Base-by-base conservation (phyloP, 2,329 filamentous ascomycete genomes). In the Fusarium sp. region DNA sequence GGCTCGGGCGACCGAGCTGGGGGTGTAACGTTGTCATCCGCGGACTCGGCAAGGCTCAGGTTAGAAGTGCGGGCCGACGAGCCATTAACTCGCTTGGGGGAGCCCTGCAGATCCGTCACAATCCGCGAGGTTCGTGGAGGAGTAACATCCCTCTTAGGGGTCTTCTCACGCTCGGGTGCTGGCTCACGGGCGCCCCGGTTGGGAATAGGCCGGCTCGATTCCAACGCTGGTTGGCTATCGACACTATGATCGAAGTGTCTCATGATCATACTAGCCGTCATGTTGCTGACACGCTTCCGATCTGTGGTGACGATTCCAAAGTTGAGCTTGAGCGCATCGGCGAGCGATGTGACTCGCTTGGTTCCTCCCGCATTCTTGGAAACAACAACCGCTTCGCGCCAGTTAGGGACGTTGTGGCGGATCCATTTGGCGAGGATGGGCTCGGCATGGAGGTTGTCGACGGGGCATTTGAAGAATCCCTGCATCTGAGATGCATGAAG, bases 401-500 rank as follows among this genome's bases (percentile, higher is more conserved):
- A 99, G 70, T 91, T 89, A 13, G 88, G 85, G 38, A 99, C 91
- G 77, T 97, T 96, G 79, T 91, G 89, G 65, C 91, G 90, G 75
- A 99, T 97, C 96, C 96, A 99, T 74, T 93, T 91, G 58, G 95
- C 93, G 75, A 99, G 93, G 69, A 98, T 87, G 14, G 96, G 95
- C 79, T 99, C 96, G 56, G 96, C 96, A 74, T 97, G 93, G 58
- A 99, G 89, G 77, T 99, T 98, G 81, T 99, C 96, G 65, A 99
- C 95, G 0, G 96, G 96, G 74, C 95, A 97, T 77, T 92, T 92
- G 86, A 99, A 99, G 83, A 99, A 99, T 63, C 96, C 96, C 82
- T 99, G 96, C 93, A 98, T 98, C 83, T 98, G 96, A n/a, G 92
- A 93, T 58, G 92, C 92, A 82, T 99, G 96, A 29, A 99, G 87